These are phyloP conservation scores for Zelonia costaricensis DNA, from an alignment of 208 protist species.

Conservation along the genomic window DNA sequence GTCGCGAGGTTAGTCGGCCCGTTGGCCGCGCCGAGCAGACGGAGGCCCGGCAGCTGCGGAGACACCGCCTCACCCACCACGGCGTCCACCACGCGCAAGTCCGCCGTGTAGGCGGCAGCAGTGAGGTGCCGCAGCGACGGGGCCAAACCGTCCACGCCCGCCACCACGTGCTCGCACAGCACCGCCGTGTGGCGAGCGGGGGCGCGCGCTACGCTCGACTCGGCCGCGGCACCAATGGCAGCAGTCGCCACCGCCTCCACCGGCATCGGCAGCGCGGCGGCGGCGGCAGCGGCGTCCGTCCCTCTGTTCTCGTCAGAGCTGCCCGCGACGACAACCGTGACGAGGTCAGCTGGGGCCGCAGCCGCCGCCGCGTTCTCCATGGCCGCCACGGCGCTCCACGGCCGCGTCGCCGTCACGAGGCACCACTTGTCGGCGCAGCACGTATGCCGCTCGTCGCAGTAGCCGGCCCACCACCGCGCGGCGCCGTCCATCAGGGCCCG, in stretches of 20 bases:
- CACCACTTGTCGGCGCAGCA: conserved; percentile 50
- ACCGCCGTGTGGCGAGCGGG: conserved; percentile 30
- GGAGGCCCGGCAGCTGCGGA: neutral
- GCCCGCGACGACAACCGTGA: neutral
- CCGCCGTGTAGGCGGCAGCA: neutral
- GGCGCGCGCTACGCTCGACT: neutral
- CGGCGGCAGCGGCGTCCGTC: neutral
- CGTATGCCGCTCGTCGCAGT: conserved; percentile 34
- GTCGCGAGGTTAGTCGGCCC: conserved; percentile 33
- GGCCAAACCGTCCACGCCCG: neutral
- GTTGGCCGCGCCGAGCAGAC: conserved; percentile 7
- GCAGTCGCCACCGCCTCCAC: neutral
- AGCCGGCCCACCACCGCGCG: conserved; percentile 38
- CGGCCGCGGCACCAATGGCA: neutral
- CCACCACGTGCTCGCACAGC: conserved; percentile 27
- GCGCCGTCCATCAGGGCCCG: conserved; percentile 9
- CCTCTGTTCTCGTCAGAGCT: neutral
- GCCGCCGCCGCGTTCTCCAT: conserved; percentile 10
- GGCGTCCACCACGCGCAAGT: conserved; percentile 39
- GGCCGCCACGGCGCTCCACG: conserved; percentile 35
- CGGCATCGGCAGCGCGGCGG: neutral
- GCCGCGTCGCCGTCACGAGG: conserved; percentile 21
- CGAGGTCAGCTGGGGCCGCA: neutral
- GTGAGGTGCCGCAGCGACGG: neutral
- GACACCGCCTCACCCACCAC: neutral